Percentiles rank a stretch among this genome's conserved stretches.
Conservation (phyloP, 257 asterid genomes). For the Fraxinus anomala region DNA sequence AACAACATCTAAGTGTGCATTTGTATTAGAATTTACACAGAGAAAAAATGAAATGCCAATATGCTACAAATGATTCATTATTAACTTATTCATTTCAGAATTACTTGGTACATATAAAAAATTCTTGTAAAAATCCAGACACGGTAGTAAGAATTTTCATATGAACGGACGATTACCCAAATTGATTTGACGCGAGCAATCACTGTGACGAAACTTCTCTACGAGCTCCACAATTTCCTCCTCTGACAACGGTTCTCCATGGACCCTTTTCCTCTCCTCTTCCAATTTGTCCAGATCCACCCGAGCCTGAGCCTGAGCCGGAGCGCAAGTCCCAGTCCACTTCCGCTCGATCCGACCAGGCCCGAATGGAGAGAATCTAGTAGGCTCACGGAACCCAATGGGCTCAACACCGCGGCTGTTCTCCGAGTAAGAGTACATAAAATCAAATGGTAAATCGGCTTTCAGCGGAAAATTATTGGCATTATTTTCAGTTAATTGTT, state of each 20-base stretch:
- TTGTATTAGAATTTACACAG: not conserved
- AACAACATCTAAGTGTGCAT: not conserved
- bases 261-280: constrained; percentile 49
- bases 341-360: constrained; percentile 78
- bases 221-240: constrained; percentile 73
- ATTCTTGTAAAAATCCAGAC: not conserved
- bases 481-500: not conserved
- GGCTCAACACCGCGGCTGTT: constrained; percentile 60
- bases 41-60: not conserved
- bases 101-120: not conserved
- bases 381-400: constrained; percentile 76
- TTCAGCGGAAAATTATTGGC: constrained; percentile 30
- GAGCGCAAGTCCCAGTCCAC: constrained; percentile 84
- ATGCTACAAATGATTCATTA: not conserved
- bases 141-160: not conserved
- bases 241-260: constrained; percentile 68
- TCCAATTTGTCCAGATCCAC: constrained; percentile 51
- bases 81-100: not conserved
- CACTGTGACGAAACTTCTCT: constrained; percentile 75
- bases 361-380: constrained; percentile 78
- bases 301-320: constrained; percentile 37
- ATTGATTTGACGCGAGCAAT: constrained; percentile 82
- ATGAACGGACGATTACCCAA: constrained; percentile 48
- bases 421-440: constrained; percentile 82
- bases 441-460: constrained; percentile 74